phyloP scores from a whole-genome alignment of 257 asterid species.

The Penstemon barbatus region DNA sequence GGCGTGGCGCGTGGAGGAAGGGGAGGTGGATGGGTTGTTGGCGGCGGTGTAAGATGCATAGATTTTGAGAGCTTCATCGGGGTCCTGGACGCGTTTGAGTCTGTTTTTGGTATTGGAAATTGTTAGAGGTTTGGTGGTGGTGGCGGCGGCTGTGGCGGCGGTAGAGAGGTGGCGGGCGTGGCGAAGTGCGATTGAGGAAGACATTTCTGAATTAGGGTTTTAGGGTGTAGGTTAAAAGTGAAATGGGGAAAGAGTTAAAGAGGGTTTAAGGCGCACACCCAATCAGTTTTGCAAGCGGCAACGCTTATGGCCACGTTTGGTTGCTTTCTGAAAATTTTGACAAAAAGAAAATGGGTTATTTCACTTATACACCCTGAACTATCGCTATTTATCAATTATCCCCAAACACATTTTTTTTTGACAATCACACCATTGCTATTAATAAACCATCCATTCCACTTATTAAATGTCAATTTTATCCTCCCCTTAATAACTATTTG shows the following conservation, averaged over 20 bases:
- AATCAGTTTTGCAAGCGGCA: too few relatives aligned
- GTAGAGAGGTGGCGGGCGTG: conserved; percentile 13
- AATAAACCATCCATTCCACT: too few relatives aligned
- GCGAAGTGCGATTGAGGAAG: conserved; percentile 13
- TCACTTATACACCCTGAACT: too few relatives aligned
- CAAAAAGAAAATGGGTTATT: too few relatives aligned
- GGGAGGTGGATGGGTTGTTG: conserved; percentile 43
- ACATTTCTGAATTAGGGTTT: conserved; percentile 18
- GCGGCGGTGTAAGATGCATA: conserved; percentile 62
- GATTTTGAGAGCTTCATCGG: conserved; percentile 72
- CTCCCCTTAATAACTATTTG: too few relatives aligned
- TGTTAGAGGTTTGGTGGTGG: conserved; percentile 35
- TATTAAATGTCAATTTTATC: too few relatives aligned
- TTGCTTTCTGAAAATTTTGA: too few relatives aligned
- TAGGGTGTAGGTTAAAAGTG: background rate
- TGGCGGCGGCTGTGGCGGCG: conserved; percentile 31
- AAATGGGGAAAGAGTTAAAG: background rate
- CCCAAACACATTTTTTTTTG: too few relatives aligned
- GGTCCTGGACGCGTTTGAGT: conserved; percentile 49
- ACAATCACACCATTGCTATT: too few relatives aligned
- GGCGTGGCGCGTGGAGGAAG: conserved; percentile 58
- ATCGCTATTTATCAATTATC: too few relatives aligned
- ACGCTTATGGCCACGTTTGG: too few relatives aligned
- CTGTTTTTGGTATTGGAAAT: conserved; percentile 54
- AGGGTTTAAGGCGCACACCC: background rate